Evolutionary conservation across 352 stramenopile genomes (phyloP).

Genomic region (Globisporangium lucens): DNA sequence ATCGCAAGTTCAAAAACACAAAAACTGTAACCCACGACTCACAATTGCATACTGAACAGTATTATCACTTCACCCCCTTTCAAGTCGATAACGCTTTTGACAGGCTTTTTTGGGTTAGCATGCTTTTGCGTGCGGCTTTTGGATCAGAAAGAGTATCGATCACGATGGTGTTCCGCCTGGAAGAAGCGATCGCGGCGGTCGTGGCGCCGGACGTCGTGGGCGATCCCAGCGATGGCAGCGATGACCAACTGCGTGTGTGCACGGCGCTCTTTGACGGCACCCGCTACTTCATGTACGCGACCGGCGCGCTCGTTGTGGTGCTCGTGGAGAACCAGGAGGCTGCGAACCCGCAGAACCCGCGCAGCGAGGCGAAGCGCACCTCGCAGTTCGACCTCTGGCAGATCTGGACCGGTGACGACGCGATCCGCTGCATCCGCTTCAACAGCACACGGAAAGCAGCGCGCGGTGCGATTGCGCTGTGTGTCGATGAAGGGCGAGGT

Average conservation of each 20-base stretch:
- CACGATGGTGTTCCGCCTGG: constrained; percentile 17
- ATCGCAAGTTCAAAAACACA: too few relatives aligned
- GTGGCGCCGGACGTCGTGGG: constrained; percentile 29
- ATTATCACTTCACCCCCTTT: too few relatives aligned
- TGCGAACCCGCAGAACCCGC: constrained; percentile 11
- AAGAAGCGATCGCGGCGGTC: constrained; percentile 37
- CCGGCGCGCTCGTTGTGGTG: constrained; percentile 58
- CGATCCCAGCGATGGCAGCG: neutral
- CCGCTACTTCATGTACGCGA: constrained; percentile 60
- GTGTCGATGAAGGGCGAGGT: constrained; percentile 54
- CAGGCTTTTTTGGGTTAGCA: neutral
- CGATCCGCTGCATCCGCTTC: constrained; percentile 50
- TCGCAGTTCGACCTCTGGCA: constrained; percentile 72
- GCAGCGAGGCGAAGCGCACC: constrained; percentile 22
- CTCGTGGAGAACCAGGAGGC: constrained; percentile 40
- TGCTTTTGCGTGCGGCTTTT: neutral
- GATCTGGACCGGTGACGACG: constrained; percentile 49
- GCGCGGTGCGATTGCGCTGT: constrained; percentile 57
- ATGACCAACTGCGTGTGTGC: constrained; percentile 27
- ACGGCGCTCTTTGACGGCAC: constrained; percentile 42
- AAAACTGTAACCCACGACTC: too few relatives aligned
- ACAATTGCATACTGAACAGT: too few relatives aligned
- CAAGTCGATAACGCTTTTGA: too few relatives aligned
- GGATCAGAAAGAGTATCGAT: neutral
- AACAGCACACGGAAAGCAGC: constrained; percentile 49